Conservation (phyloP, 1,284 basidiomycete species). For the Naganishia liquefaciens region DNA sequence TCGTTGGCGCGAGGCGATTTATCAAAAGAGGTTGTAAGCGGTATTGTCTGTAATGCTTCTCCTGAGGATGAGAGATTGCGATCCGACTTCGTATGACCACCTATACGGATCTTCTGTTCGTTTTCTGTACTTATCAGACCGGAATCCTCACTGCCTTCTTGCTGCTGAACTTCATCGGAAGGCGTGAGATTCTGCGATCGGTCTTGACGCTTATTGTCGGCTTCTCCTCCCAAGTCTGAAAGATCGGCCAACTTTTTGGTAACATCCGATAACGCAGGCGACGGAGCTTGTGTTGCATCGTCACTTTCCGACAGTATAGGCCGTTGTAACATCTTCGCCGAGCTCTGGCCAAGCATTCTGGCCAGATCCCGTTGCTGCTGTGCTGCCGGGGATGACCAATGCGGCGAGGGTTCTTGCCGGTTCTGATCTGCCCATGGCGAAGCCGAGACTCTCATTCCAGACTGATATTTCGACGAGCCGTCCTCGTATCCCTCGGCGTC, state of each 20-base stretch:
- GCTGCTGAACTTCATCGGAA: neutral
- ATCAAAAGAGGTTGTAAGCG: neutral
- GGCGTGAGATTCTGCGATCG: neutral
- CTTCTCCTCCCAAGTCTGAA: neutral
- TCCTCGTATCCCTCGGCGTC: constrained; percentile 4
- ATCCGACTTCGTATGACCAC: neutral
- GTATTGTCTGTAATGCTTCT: constrained; percentile 3
- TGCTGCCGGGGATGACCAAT: neutral
- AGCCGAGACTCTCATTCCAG: constrained; percentile 11
- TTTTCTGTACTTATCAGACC: constrained; percentile 34
- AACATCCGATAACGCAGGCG: neutral
- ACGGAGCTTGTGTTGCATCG: neutral
- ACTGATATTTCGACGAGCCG: constrained; percentile 8
- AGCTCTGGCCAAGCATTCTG: constrained; percentile 13
- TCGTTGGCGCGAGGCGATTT: no score
- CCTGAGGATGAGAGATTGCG: neutral
- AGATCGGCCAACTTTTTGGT: constrained; percentile 3
- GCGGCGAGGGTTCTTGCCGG: constrained; percentile 8
- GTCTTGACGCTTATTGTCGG: neutral
- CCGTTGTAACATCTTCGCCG: constrained; percentile 24
- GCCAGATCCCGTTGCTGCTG: constrained; percentile 24
- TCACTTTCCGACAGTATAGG: neutral
- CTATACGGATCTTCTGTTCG: neutral
- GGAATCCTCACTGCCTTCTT: constrained; percentile 21
- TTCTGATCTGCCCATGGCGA: neutral